Conservation (phyloP, 768 basidiomycete genomes). For the Suillus tomentosus region DNA sequence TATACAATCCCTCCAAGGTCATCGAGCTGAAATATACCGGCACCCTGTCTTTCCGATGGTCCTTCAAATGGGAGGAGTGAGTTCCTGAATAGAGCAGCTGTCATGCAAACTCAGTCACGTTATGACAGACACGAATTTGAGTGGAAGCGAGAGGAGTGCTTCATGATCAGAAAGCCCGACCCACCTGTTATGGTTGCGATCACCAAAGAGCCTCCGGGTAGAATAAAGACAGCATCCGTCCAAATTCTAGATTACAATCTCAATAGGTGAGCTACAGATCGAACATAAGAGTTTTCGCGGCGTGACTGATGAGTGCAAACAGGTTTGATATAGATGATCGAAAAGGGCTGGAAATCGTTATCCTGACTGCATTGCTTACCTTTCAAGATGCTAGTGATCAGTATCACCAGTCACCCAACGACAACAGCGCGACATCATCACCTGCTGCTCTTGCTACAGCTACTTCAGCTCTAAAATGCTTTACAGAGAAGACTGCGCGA, state of each 20-base stretch:
- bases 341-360: slow-evolving; percentile 83
- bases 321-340: slow-evolving; percentile 86
- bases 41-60: slow-evolving; percentile 73
- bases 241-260: slow-evolving; percentile 88
- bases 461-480: slow-evolving; percentile 5
- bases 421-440: slow-evolving; percentile 11
- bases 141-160: slow-evolving; percentile 86
- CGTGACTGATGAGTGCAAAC: not conserved
- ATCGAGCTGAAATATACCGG: slow-evolving; percentile 78
- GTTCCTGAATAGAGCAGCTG: slow-evolving; percentile 28
- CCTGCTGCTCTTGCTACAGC: slow-evolving; percentile 1
- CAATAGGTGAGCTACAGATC: slow-evolving; percentile 51
- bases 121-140: slow-evolving; percentile 72
- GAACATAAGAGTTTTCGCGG: not conserved
- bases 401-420: slow-evolving; percentile 43
- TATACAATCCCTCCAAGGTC: slow-evolving; percentile 69
- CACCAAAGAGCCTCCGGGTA: slow-evolving; percentile 72
- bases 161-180: slow-evolving; percentile 81
- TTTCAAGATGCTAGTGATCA: slow-evolving; percentile 72
- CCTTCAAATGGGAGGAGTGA: slow-evolving; percentile 83
- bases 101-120: not conserved
- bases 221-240: slow-evolving; percentile 62
- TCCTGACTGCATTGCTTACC: slow-evolving; percentile 74
- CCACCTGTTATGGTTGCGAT: slow-evolving; percentile 84
- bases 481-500: slow-evolving; percentile 17